These are phyloP conservation scores for Acephala macrosclerotiorum DNA, from an alignment of 2,329 filamentous ascomycete genomes.

Conservation along the genomic window DNA sequence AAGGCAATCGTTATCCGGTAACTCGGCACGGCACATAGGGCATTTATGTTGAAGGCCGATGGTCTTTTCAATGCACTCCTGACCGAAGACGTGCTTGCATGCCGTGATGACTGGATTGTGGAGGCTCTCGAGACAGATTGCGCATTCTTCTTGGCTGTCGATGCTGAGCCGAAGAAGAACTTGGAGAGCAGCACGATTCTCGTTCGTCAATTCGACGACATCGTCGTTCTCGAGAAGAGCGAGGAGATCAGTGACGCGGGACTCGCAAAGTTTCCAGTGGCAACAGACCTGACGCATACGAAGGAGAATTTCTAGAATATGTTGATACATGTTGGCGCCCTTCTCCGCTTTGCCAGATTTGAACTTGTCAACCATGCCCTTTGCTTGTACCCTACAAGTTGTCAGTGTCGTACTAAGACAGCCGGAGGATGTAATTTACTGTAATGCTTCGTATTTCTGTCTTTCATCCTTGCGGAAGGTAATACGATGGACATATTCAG, in stretches of 20 bases:
- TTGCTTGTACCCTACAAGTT: slow-evolving; percentile 68
- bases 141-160: slow-evolving; percentile 83
- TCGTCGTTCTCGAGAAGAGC: slow-evolving; percentile 70
- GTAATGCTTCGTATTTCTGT: slow-evolving; percentile 77
- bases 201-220: slow-evolving; percentile 73
- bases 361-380: slow-evolving; percentile 71
- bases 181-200: slow-evolving; percentile 77
- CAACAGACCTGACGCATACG: slow-evolving; percentile 87
- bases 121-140: slow-evolving; percentile 79
- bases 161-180: slow-evolving; percentile 78
- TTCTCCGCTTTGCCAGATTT: slow-evolving; percentile 54
- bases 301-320: slow-evolving; percentile 81
- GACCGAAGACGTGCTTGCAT: slow-evolving; percentile 84
- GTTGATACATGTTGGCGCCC: slow-evolving; percentile 66
- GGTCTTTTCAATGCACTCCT: slow-evolving; percentile 74
- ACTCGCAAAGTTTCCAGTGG: slow-evolving; percentile 83
- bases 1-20: slow-evolving; percentile 66
- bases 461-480: slow-evolving; percentile 77
- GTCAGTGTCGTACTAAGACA: slow-evolving; percentile 35
- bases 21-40: slow-evolving; percentile 79
- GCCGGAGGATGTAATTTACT: slow-evolving; percentile 53
- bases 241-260: slow-evolving; percentile 77
- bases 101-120: slow-evolving; percentile 81
- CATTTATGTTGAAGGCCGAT: slow-evolving; percentile 81
- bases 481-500: slow-evolving; percentile 79